Conservation (phyloP, 2,329 filamentous ascomycete species). For the Aspergillus fijiensis region DNA sequence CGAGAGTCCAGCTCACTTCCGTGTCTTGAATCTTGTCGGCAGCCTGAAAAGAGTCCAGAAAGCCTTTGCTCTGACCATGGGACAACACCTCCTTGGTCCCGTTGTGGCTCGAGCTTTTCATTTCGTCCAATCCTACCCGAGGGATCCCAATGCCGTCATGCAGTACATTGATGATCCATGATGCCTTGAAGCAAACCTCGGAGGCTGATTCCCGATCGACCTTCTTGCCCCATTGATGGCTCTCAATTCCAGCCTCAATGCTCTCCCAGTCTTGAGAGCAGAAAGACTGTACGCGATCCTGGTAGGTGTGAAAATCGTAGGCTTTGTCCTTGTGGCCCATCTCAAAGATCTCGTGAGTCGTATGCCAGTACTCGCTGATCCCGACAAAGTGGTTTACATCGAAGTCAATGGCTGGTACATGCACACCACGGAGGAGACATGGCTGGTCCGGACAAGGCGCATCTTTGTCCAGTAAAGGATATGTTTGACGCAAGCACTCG, state of each 20-base stretch:
- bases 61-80: conserved; percentile 70
- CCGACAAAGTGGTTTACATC: conserved; percentile 96
- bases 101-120: conserved; percentile 59
- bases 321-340: conserved; percentile 72
- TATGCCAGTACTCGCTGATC: conserved; percentile 98
- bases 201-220: conserved; percentile 71
- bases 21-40: conserved; percentile 88
- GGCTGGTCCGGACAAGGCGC: conserved; percentile 77
- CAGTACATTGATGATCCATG: conserved; percentile 94
- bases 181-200: conserved; percentile 95
- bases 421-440: conserved; percentile 85
- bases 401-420: conserved; percentile 94
- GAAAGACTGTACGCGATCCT: conserved; percentile 78
- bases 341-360: conserved; percentile 89
- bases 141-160: conserved; percentile 96
- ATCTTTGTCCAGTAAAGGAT: conserved; percentile 86
- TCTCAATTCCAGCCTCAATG: conserved; percentile 66
- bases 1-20: conserved; percentile 95
- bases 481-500: conserved; percentile 78
- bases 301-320: conserved; percentile 89
- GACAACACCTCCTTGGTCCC: conserved; percentile 69
- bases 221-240: conserved; percentile 72
- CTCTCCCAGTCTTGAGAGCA: conserved; percentile 79
- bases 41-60: conserved; percentile 82
- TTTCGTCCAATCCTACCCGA: conserved; percentile 72